phyloP scores from a whole-genome alignment of 2,329 filamentous ascomycete genomes.

The Pestalotiopsis sp. region DNA sequence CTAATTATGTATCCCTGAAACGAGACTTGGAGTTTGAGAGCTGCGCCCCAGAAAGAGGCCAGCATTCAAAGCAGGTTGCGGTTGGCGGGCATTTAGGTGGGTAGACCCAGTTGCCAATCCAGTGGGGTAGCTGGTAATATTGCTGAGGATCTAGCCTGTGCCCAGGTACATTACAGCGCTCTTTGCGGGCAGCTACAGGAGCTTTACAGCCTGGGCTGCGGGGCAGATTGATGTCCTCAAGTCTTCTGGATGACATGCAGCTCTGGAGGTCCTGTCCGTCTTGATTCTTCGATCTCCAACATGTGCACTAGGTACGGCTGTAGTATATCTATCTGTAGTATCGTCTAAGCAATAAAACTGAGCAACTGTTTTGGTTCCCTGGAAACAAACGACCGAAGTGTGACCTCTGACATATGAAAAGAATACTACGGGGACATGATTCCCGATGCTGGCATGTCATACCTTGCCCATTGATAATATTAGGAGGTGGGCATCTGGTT shows the following conservation, averaged over 20 bases:
- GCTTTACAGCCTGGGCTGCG: not conserved
- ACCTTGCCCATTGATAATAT: not conserved
- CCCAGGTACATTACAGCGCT: not conserved
- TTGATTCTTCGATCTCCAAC: not conserved
- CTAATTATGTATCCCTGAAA: not conserved
- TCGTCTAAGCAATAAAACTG: too few species aligned
- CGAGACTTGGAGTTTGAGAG: not conserved
- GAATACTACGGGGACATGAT: too few species aligned
- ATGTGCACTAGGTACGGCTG: too few species aligned
- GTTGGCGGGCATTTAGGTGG: conserved; percentile 1
- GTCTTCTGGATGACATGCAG: not conserved
- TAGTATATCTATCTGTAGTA: too few species aligned
- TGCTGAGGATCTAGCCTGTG: conserved; percentile 2
- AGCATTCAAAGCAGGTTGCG: not conserved
- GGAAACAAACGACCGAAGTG: too few species aligned
- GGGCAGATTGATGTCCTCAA: not conserved
- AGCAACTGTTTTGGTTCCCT: too few species aligned
- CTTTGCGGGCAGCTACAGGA: not conserved
- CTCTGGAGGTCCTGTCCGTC: not conserved
- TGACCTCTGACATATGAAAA: too few species aligned
- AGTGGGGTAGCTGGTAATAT: conserved; percentile 8
- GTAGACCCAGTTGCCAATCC: conserved; percentile 2
- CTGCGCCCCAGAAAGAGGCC: not conserved
- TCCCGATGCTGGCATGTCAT: not conserved
- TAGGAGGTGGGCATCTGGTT: not conserved